Base-by-base conservation (phyloP, 805 yeast genomes). In the Candida taoyuanica region DNA sequence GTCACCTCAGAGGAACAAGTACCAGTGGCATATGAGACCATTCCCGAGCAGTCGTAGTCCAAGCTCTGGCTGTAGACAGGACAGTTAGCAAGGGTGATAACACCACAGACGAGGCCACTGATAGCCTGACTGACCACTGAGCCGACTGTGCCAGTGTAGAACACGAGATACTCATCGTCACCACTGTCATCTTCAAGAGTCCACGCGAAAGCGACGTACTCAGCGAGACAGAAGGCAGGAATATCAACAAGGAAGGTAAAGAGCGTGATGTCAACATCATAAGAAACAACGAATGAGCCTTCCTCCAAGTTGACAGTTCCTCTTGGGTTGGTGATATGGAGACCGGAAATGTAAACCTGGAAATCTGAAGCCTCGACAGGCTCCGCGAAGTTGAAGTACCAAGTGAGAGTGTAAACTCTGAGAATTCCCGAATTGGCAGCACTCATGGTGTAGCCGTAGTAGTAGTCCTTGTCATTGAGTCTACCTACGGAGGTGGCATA, bases 111-210 rank as follows among this genome's bases (percentile, higher is more conserved):
- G n/a, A 23, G 29, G 3, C 6, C 11, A 5, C 34, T 31, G 9
- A 42, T n/a, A 2, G 37, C 6, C 0, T 34, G 17, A 13, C 34
- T 31, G 9, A 50, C 34, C 14, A 29, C 34, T 7, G 49, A 36
- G 5, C 48, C 50, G 6, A 41, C 5, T 26, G 40, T 36, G 33
- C 50, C 53, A 14, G 52, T 48, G 42, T 45, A 50, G 38, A 49
- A 45, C 3, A 34, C n/a, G 16, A 31, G 23, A 19, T 29, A 35
- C 17, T 20, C 37, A 23, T 31, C 39, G 19, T 18, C 37, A 24
- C 32, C 26, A 16, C 6, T 18, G 20, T 36, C 34, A 20, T 31
- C 29, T n/a, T n/a, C n/a, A 17, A 34, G 25, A 6, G 37, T 30
- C 34, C 37, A 44, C 1, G 19, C 4, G 36, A 44, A 44, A 1